Base-by-base conservation (phyloP, 345 rosid genomes). In the Aquilaria yunnanensis region DNA sequence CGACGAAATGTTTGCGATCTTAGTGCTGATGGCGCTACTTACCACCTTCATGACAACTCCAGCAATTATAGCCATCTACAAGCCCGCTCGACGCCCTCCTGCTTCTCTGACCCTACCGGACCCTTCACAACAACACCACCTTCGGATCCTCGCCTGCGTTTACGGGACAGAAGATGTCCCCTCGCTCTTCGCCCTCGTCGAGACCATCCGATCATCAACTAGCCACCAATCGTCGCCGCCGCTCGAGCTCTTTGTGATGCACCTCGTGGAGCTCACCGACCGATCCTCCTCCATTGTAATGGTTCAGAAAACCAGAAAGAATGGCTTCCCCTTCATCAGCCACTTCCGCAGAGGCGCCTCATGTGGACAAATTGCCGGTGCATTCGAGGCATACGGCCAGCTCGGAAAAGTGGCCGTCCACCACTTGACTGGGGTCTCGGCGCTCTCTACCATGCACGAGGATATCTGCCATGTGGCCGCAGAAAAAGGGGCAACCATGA, bases 21-120 rank as follows among this genome's bases (percentile, higher is more conserved):
- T 76, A 47, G 77, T 81, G 9, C 61, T 81, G 9, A 76, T 78
- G 83, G 86, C 86, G 6, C 79, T 78, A 30, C 67, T 74, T 55
- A 76, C 79, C 33, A 74, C 83, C 46, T 76, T 74, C 73, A 64
- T 81, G 54, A 74, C 86, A 5, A 74, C 79, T 0, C 86, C 81
- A 30, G 53, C 62, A 0, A 79, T 78, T 0, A 12, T 67, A 65
- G 77, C 72, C 9, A 69, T 81, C 12, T 78, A 78, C 71, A 74
- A 74, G 54, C 79, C 79, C 2, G 11, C 69, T 2, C 71, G 68
- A 32, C 55, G 59, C 1, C 23, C 30, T 5, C 2, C 34, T 32
- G 23, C 67, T 16, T 49, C 9, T 10, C 8, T 30, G 0, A 60
- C 56, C 32, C 48, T 23, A 14, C 57, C 50, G 5, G 13, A 29